Base-by-base conservation (phyloP, 208 protist genomes). In the Tetramitus jugosus region DNA sequence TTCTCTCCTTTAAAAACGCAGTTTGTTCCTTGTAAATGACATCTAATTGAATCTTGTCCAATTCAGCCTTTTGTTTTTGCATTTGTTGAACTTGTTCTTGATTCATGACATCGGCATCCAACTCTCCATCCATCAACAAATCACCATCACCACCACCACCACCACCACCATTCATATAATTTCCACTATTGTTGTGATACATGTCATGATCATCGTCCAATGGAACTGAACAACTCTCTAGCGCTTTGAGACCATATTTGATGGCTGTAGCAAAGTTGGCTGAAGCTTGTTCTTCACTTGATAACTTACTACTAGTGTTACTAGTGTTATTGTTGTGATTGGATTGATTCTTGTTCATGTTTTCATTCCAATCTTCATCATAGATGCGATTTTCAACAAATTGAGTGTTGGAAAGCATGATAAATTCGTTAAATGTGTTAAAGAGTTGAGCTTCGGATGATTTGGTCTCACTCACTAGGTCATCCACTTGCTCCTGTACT, bases 371-470 rank as follows among this genome's bases (percentile, higher is more conserved):
- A 62, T n/a, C 1, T 40, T 8, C 6, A 33, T 42, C 29, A 46
- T 35, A 42, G 2, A 49, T 39, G n/a, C 10, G 3, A 46, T 71
- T 71, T 71, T 71, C 64, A 52, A 71, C 33, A 31, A 71, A 71
- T 71, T 71, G 64, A 71, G 64, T 71, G 14, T 71, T 71, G 10
- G 39, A 52, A 35, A 71, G 49, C 64, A 71, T 71, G 7, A 71
- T 71, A 49, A 71, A 71, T 71, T 71, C 64, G 33, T 71, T 71
- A 31, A 71, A 71, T 49, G 64, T 31, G 49, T 71, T 71, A 14
- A 4, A n/a, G 7, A 71, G 31, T 49, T 71, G 14, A 13, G 33
- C 64, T 71, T 71, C 39, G 35, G 31, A 71, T 20, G 40, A n/a
- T 33, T 71, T 35, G 17, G 64, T 71, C 3, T 71, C 39, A 46